phyloP scores from a whole-genome alignment of 2,329 filamentous ascomycete genomes.

The Pezicula carpinea region DNA sequence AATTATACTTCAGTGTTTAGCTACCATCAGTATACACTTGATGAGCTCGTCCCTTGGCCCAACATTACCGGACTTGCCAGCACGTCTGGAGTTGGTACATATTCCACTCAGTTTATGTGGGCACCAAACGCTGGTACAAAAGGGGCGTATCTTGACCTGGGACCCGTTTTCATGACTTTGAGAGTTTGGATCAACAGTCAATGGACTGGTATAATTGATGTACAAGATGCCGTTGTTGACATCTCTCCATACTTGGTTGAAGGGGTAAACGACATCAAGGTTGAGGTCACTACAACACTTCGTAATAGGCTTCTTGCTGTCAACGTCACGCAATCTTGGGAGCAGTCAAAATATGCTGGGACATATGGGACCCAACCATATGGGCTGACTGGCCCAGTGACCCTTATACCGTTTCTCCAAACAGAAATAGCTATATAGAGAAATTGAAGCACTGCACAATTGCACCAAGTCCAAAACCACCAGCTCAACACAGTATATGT shows the following conservation, averaged over 20 bases:
- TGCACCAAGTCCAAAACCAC: no score
- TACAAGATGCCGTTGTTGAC: constrained; percentile 1
- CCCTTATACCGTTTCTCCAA: constrained; percentile 1
- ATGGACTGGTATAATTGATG: not conserved
- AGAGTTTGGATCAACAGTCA: not conserved
- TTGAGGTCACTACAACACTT: not conserved
- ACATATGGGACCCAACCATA: not conserved
- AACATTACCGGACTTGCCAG: constrained; percentile 1
- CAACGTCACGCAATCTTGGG: not conserved
- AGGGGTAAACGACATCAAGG: not conserved
- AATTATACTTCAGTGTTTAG: not conserved
- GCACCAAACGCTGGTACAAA: not conserved
- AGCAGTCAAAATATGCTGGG: constrained; percentile 1
- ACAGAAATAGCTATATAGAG: not conserved
- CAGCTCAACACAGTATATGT: no score
- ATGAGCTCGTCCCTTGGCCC: not conserved
- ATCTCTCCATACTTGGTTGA: not conserved
- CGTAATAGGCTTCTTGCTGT: not conserved
- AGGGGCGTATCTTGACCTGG: no score
- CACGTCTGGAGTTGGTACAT: constrained; percentile 3
- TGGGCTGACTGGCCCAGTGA: not conserved
- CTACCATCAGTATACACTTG: constrained; percentile 2
- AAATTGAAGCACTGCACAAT: no score
- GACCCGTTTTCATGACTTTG: no score
- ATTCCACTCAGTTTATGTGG: constrained; percentile 1